Conservation (phyloP, 2,329 filamentous ascomycete species). For the Xylariales sp. region DNA sequence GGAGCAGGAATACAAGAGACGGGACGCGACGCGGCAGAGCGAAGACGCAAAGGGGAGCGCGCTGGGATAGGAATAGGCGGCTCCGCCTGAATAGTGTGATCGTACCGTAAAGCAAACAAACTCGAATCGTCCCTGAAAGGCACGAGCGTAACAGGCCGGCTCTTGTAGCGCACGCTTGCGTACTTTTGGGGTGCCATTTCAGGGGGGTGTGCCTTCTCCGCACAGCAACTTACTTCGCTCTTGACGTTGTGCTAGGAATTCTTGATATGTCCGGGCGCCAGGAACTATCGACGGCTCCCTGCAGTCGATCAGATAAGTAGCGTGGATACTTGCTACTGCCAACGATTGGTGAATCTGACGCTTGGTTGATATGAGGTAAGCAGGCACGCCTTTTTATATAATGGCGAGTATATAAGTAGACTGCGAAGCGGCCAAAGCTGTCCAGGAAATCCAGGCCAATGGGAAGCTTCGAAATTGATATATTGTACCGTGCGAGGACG, state of each 20-base stretch:
- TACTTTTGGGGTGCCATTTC: constrained; percentile 35
- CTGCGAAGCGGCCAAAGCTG: too few species aligned
- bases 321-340: too few species aligned
- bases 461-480: too few species aligned
- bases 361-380: too few species aligned
- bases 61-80: constrained; percentile 51
- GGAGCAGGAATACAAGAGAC: constrained; percentile 17
- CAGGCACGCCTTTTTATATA: too few species aligned
- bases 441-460: too few species aligned
- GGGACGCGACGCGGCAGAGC: constrained; percentile 19
- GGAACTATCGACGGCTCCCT: background rate
- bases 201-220: background rate
- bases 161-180: constrained; percentile 38
- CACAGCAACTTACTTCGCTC: background rate
- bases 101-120: constrained; percentile 55
- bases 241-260: background rate
- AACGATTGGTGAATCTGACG: too few species aligned
- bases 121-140: constrained; percentile 44
- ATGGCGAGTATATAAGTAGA: too few species aligned
- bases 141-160: constrained; percentile 30
- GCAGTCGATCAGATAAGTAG: background rate
- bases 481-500: too few species aligned
- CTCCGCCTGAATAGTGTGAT: constrained; percentile 53
- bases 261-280: background rate
- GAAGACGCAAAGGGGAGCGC: constrained; percentile 32